A percentile compares a stretch with the other conserved stretches of the same genome.
These are phyloP conservation scores for Trichosanthes truncata DNA, from an alignment of 306 rosid species.

Conservation along the genomic window DNA sequence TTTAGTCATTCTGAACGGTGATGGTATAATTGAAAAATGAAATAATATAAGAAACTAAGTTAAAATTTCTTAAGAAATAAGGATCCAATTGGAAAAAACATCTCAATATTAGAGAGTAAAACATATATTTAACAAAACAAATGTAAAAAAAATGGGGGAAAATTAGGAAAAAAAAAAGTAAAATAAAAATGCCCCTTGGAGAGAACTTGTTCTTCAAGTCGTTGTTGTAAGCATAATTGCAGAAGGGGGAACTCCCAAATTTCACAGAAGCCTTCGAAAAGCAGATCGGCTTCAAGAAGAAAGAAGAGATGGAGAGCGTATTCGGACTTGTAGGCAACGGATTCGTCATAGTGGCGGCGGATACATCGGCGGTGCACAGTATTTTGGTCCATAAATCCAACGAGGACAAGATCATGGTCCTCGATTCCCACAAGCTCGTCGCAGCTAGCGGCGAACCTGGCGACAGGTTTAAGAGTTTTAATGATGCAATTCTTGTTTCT, in stretches of 20 bases:
- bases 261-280: background rate
- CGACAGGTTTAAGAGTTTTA: constrained; percentile 40
- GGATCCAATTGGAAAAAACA: too few species aligned
- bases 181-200: background rate
- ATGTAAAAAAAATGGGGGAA: too few species aligned
- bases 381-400: constrained; percentile 87
- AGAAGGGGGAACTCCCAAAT: background rate
- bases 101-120: too few species aligned
- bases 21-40: too few species aligned
- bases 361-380: constrained; percentile 88
- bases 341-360: constrained; percentile 74
- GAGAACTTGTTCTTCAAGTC: constrained; percentile 21
- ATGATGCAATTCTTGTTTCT: constrained; percentile 6
- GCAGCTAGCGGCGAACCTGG: constrained; percentile 98
- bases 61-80: too few species aligned
- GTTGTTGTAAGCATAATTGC: background rate
- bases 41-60: too few species aligned
- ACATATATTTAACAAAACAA: too few species aligned
- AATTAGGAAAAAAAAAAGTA: background rate
- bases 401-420: constrained; percentile 98
- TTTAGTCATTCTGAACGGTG: too few species aligned
- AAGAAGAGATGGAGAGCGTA: constrained; percentile 65
- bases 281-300: constrained; percentile 1
- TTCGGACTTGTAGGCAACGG: constrained; percentile 79
- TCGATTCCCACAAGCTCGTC: constrained; percentile 90